Evolutionary conservation across 177 flowering plant species (phyloP).

Genomic region (Telopea speciosissima): DNA sequence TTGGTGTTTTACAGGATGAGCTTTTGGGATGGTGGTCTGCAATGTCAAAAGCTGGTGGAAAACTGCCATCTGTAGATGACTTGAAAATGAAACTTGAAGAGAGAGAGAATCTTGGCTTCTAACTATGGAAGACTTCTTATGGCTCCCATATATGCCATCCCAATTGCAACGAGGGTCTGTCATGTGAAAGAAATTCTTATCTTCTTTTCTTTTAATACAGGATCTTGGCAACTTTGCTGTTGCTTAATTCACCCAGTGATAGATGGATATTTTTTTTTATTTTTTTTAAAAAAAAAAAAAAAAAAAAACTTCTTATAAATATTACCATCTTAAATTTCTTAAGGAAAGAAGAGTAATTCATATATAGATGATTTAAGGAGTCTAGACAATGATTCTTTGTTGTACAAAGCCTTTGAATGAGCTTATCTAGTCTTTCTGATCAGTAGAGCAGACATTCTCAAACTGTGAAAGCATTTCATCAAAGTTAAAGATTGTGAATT

Average conservation of each 20-base stretch:
- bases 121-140: conserved; percentile 14
- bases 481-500: no score
- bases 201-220: not conserved
- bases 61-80: conserved; percentile 50
- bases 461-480: no score
- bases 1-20: conserved; percentile 58
- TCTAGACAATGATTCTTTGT: not conserved
- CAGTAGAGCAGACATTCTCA: no score
- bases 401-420: no score
- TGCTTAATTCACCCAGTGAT: not conserved
- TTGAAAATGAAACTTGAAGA: conserved; percentile 41
- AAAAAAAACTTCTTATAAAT: not conserved
- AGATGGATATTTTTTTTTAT: no score
- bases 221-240: not conserved
- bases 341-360: not conserved
- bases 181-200: not conserved
- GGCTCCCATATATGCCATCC: not conserved
- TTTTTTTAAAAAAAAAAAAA: no score
- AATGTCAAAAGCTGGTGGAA: conserved; percentile 30
- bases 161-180: not conserved
- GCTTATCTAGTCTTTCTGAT: no score
- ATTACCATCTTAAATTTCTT: not conserved
- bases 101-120: conserved; percentile 41
- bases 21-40: conserved; percentile 75
- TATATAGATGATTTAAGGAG: not conserved